Evolutionary conservation across 768 basidiomycete species (phyloP).

Genomic region (Coprinellus aureogranulatus): DNA sequence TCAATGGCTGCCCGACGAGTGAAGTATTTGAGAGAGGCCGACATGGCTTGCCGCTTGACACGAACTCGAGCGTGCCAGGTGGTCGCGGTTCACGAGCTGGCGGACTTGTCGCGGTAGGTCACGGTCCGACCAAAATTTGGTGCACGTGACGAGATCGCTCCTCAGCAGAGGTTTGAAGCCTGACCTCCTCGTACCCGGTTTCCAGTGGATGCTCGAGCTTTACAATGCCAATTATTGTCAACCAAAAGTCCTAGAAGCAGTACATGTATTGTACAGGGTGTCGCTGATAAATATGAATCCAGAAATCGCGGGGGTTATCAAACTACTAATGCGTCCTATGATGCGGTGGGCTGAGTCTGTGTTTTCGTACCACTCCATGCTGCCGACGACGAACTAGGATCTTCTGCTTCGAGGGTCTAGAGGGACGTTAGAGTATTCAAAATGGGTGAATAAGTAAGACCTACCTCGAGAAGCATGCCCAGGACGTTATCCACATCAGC

Average conservation of each 20-base stretch:
- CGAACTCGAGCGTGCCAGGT: not conserved
- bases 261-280: not conserved
- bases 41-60: constrained; percentile 18
- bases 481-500: constrained; percentile 88
- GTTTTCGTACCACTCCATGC: constrained; percentile 43
- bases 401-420: constrained; percentile 80
- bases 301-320: not conserved
- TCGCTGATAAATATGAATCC: constrained; percentile 1
- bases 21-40: constrained; percentile 25
- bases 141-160: constrained; percentile 4
- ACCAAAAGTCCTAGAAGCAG: not conserved
- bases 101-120: too few species aligned
- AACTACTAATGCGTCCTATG: constrained; percentile 20
- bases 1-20: constrained; percentile 37
- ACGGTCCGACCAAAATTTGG: constrained; percentile 5
- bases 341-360: constrained; percentile 21
- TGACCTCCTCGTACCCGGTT: not conserved
- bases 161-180: too few species aligned
- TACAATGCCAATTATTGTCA: too few species aligned
- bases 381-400: constrained; percentile 60
- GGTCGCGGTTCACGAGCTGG: too few species aligned
- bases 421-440: not conserved
- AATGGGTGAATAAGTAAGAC: constrained; percentile 16
- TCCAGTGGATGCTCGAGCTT: too few species aligned
- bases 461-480: constrained; percentile 79